Evolutionary conservation across 164 flowering plant genomes (phyloP), one percentile per base, ranked within the genome.

Genomic region (Kalanchoe fedtschenkoi): DNA sequence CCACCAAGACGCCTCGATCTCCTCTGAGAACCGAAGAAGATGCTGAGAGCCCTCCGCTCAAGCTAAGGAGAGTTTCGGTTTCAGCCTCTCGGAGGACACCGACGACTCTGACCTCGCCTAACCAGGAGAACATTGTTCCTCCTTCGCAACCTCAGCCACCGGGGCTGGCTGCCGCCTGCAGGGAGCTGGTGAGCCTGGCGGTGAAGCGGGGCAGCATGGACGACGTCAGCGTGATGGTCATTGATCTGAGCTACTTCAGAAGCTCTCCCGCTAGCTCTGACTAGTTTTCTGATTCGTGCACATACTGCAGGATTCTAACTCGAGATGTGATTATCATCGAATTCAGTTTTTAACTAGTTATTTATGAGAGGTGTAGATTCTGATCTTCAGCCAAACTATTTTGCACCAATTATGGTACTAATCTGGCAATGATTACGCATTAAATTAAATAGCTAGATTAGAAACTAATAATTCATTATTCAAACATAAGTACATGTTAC

Each of bases 151-250:
- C 72, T 4, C 30, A 65, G 62, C 46, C 63, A 39, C 43, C 74
- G 17, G 63, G 53, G 35, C 80, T 80, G 32, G 56, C 63, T 69
- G 69, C 72, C 56, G 86, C 89, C 68, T 86, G 86, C 65, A 86
- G 81, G 72, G 84, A 87, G 75, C 86, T 87, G 13, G 86, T 68
- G 15, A 76, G 74, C 67, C 81, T 86, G 64, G 85, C 89, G 34
- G 69, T 75, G 34, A 71, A 58, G 33, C 81, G 86, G 68, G 95
- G 92, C 24, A 78, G 88, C 80, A 68, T 80, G 66, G 97, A 86
- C 73, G 90, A 90, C 65, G 81, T 90, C 35, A 87, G 90, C 17
- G 92, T 90, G 34, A 86, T 87, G 89, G 68, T 87, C 68, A 76
- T 90, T 68, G 93, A 89, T 70, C 67, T 89, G 10, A 72, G 67